Base-by-base conservation (phyloP, 2,329 filamentous ascomycete species). In the Biscogniauxia mediterranea region DNA sequence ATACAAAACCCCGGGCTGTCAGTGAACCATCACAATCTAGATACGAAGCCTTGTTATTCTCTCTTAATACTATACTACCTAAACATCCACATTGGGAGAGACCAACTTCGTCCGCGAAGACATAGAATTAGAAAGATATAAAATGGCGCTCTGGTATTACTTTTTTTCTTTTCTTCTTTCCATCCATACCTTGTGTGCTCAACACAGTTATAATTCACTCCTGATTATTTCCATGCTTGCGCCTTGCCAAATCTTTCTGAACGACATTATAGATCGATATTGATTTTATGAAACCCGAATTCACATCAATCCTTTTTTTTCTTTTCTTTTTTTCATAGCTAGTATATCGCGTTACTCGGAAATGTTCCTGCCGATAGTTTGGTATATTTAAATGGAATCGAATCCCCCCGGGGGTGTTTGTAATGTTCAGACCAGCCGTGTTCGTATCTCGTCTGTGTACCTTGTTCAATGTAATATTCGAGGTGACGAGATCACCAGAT, bases 401-500 rank as follows among this genome's bases (percentile, higher is more conserved):
- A 64, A 68, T 26, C 66, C 68, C 64, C 52, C 54, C 65, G 49
- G 52, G 68, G 68, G 65, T 54, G 23, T 23, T 50, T 50, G 46
- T 21, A 3, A n/a, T 25, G 13, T 21, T 38, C 54, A 21, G 25
- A 25, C 42, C 23, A 56, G 42, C 54, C 9, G 38, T 20, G 15
- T 15, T 46, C 38, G 38, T n/a, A 11, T 46, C 2, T 46, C 15
- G 38, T 46, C 50, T 51, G 21, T 42, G 11, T 57, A 25, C 28
- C 23, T 20, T 51, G 46, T 52, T n/a, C 23, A 11, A 9, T 42
- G 28, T 9, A 28, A 52, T 4, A 49, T 55, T 50, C 9, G 28
- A 19, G 21, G 21, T 6, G 17, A 6, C 26, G 2, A 13, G 17
- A 59, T 68, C 66, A 85, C 84, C 84, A 86, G 9, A 59, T 69